Evolutionary conservation across 148 eudicot species (phyloP), one percentile per base, ranked within the genome.

Genomic region (Bassia scoparia): DNA sequence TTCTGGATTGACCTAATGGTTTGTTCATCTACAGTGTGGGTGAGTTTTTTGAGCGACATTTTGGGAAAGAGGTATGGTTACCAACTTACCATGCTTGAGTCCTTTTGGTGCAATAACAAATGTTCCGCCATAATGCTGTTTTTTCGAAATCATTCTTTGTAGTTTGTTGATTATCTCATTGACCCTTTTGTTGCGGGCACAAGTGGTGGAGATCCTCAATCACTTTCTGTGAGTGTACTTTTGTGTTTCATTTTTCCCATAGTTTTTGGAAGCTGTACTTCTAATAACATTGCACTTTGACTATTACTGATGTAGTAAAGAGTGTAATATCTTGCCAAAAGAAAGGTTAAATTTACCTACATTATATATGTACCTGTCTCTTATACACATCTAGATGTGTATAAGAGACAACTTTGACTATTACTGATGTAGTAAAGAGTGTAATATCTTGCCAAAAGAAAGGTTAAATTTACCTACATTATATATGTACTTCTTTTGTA

Each of bases 171-270:
- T 76, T 85, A 89, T 84, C 83, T 91, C 60, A 85, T 95, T 79
- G 97, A 95, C 74, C 98, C 98, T 70, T 88, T 95, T 81, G 87
- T 95, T 77, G 96, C 97, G 55, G 98, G 98, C 58, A 88, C 91
- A 76, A 85, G 88, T 81, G 98, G 79, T 69, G 97, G 88, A 84
- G 98, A 95, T 85, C 93, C 98, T 38, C 89, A 87, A 35, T 91
- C 98, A 37, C 93, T 95, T 69, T 95, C 97, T 74, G 98, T 95
- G 79, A 89, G 97, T 81, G 63, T 33, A 58, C 20, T 11, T 44
- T 41, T 77, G 17, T 33, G 31, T 62, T 62, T 81, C 49, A 63
- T 29, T 64, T 52, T 7, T n/a, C 26, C 44, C 13, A 59, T 43
- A 29, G 50, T 4, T 48, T 23, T 37, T 31, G 34, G 55, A 29